Base-by-base conservation (phyloP, 2,329 filamentous ascomycete species). In the Diaporthe sp. region DNA sequence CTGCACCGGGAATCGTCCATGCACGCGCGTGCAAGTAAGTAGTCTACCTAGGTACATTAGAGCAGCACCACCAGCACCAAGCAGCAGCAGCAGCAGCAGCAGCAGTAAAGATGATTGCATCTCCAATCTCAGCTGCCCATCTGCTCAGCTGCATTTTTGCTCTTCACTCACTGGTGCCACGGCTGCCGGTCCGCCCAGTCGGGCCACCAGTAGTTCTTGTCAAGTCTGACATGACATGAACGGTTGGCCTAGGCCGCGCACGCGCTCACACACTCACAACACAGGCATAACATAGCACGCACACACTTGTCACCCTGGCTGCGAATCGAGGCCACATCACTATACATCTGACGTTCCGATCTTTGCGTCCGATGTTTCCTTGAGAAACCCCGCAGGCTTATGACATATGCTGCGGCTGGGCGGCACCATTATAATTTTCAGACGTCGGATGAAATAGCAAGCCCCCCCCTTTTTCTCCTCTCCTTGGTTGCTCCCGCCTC, bases 81-180 rank as follows among this genome's bases (percentile, higher is more conserved):
- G 28, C 28, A 8, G n/a, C 50, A 54, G 13, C 40, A n/a, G n/a
- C n/a, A n/a, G n/a, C 40, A 42, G 40, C 42, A 45, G 17, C 42
- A 42, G 40, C 42, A 47, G 42, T 8, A 47, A 8, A 47, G n/a
- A 64, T 7, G 58, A 38, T 33, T 35, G 22, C 57, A 28, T 60
- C 57, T 42, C 58, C 13, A 22, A 67, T 50, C 61, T 50, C 61
- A 58, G 17, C 61, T 66, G 61, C 61, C 35, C 61, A 35, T 45
- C 28, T 67, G 30, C 22, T 52, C 61, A 33, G 61, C 61, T 52
- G 61, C 42, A 17, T 17, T 60, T 60, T 54, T 8, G 40, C 54
- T 47, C 17, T 38, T 9, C 35, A 40, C 19, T 58, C 61, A 68
- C 66, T 71, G 66, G 71, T 74, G 67, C 74, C 74, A 75, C 73